A percentile compares a stretch with the other conserved stretches of the same genome.
phyloP scores from a whole-genome alignment of 2,329 filamentous ascomycete genomes.

The Diaporthe capsici region DNA sequence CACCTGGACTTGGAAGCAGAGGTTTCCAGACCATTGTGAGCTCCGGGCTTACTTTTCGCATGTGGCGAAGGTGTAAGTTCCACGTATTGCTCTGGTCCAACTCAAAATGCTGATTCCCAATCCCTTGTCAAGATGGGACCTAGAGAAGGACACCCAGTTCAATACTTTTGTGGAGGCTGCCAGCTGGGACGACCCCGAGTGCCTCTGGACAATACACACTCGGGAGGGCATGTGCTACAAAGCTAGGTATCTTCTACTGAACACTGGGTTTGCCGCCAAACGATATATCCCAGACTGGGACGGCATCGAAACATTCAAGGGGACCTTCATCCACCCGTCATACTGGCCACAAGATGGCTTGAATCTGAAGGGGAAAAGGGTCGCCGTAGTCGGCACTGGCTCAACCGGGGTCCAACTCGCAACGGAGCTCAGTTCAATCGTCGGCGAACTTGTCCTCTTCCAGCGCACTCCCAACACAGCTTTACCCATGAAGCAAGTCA shows the following conservation, averaged over 20 bases:
- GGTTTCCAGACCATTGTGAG: constrained; percentile 30
- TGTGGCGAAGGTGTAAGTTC: constrained; percentile 30
- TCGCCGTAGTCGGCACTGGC: constrained; percentile 36
- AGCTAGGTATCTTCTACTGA: constrained; percentile 34
- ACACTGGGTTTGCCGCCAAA: constrained; percentile 34
- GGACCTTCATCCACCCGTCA: constrained; percentile 25
- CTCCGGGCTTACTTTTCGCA: constrained; percentile 33
- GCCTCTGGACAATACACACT: constrained; percentile 32
- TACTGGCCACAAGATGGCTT: constrained; percentile 33
- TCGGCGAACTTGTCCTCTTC: constrained; percentile 60
- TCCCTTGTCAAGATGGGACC: constrained; percentile 25
- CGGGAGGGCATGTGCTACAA: constrained; percentile 4
- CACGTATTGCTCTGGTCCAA: background rate
- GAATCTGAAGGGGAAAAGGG: constrained; percentile 22
- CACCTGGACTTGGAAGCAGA: constrained; percentile 36
- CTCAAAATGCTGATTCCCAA: background rate
- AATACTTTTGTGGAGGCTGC: constrained; percentile 22
- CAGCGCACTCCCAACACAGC: constrained; percentile 69
- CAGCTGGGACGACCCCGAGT: constrained; percentile 24
- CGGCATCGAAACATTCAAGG: constrained; percentile 33
- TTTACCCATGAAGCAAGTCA: constrained; percentile 64
- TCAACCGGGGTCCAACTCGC: constrained; percentile 35
- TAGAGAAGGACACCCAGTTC: constrained; percentile 36
- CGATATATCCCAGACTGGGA: constrained; percentile 36
- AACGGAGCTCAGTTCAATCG: constrained; percentile 32